These are phyloP conservation scores for Penstemon eatonii DNA, from an alignment of 257 asterid genomes.

Conservation along the genomic window DNA sequence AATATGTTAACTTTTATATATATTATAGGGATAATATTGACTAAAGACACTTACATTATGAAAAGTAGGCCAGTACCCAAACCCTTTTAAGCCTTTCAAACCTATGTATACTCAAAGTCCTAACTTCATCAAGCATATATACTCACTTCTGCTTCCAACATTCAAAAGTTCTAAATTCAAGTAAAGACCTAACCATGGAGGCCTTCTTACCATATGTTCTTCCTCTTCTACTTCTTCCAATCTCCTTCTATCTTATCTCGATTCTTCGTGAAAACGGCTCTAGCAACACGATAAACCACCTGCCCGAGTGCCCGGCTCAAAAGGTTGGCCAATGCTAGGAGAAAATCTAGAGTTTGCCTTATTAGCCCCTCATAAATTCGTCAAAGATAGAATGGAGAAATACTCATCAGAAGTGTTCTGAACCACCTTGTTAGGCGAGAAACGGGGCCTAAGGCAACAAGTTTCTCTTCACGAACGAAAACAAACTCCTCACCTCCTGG, in stretches of 20 bases:
- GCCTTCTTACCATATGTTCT: slow-evolving; percentile 36
- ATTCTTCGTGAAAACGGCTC: slow-evolving; percentile 22
- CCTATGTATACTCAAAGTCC: slow-evolving; percentile 27
- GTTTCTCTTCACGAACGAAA: slow-evolving; percentile 57
- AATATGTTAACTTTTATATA: no score
- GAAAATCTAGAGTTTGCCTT: slow-evolving; percentile 56
- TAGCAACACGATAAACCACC: slow-evolving; percentile 26
- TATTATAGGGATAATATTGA: no score
- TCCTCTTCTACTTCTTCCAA: slow-evolving; percentile 44
- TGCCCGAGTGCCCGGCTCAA: slow-evolving; percentile 68
- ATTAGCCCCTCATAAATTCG: slow-evolving; percentile 52
- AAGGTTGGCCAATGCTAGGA: slow-evolving; percentile 67
- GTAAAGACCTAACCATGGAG: slow-evolving; percentile 31
- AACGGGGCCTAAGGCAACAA: slow-evolving; percentile 63
- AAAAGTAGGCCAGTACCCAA: no score
- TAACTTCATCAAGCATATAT: background rate
- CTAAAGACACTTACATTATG: no score
- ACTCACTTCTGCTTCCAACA: slow-evolving; percentile 13
- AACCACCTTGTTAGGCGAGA: slow-evolving; percentile 58
- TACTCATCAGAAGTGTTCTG: slow-evolving; percentile 50
- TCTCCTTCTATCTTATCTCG: slow-evolving; percentile 37
- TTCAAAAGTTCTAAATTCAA: background rate
- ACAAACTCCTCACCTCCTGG: slow-evolving; percentile 57
- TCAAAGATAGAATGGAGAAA: slow-evolving; percentile 50
- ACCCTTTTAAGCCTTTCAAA: background rate